These are phyloP conservation scores for Globisporangium alternatum DNA, from an alignment of 352 stramenopile genomes.

Conservation along the genomic window DNA sequence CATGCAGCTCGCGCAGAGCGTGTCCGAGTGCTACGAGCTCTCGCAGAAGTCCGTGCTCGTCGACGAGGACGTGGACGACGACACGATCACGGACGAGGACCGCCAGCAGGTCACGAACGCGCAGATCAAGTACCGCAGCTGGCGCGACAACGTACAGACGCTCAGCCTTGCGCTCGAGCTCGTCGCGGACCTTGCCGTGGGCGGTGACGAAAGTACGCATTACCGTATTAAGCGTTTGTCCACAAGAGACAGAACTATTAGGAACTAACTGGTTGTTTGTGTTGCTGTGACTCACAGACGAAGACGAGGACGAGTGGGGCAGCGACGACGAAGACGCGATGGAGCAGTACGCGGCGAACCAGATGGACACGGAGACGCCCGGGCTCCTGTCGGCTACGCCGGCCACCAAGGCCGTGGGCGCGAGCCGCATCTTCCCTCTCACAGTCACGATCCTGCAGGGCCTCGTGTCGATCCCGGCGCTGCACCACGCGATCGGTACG, in stretches of 20 bases:
- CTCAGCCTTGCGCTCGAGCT: conserved; percentile 78
- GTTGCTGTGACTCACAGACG: conserved; percentile 22
- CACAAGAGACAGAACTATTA: no score
- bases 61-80: conserved; percentile 63
- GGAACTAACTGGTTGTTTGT: no score
- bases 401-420: conserved; percentile 33
- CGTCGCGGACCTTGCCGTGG: conserved; percentile 58
- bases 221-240: no score
- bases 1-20: conserved; percentile 68
- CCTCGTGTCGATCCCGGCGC: conserved; percentile 64
- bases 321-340: conserved; percentile 89
- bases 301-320: conserved; percentile 81
- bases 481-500: conserved; percentile 51
- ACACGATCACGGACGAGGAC: conserved; percentile 56
- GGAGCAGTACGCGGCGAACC: conserved; percentile 67
- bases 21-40: conserved; percentile 52
- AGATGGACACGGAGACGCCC: conserved; percentile 46
- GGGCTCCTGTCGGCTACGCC: conserved; percentile 19
- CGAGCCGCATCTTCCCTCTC: conserved; percentile 48
- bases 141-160: conserved; percentile 80
- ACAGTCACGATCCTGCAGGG: conserved; percentile 73
- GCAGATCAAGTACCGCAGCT: conserved; percentile 65
- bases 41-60: conserved; percentile 60
- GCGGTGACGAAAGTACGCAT: conserved; percentile 40
- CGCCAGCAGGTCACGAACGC: conserved; percentile 60